Percentiles rank a stretch among this genome's conserved stretches.
These are phyloP conservation scores for Schwanniomyces sp. DNA, from an alignment of 805 yeast species.

Conservation along the genomic window DNA sequence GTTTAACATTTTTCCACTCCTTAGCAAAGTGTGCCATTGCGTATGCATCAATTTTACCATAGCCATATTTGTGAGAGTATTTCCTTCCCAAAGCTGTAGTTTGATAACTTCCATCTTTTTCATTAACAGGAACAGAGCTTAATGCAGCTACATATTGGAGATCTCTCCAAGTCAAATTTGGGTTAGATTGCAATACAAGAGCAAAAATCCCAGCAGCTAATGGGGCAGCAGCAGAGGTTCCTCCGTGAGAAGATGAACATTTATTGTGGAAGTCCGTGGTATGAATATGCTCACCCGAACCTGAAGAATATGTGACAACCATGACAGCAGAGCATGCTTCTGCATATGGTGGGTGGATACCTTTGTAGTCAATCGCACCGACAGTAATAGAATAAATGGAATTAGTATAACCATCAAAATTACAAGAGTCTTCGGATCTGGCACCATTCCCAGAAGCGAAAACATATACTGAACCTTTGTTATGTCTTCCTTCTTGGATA, in stretches of 20 bases:
- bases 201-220: conserved; percentile 96
- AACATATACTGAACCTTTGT: conserved; percentile 85
- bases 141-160: conserved; percentile 79
- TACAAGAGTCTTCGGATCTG: conserved; percentile 79
- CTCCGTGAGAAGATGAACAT: conserved; percentile 83
- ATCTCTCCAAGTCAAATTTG: conserved; percentile 93
- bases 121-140: conserved; percentile 66
- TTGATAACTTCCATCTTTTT: conserved; percentile 75
- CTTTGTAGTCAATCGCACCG: conserved; percentile 87
- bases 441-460: conserved; percentile 98
- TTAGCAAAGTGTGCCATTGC: conserved; percentile 69
- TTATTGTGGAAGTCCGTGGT: conserved; percentile 74
- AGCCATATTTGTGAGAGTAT: conserved; percentile 87
- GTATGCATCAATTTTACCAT: conserved; percentile 87
- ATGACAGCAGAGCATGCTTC: conserved; percentile 94
- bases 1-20: conserved; percentile 82
- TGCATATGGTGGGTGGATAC: conserved; percentile 83
- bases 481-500: conserved; percentile 72
- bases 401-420: conserved; percentile 96
- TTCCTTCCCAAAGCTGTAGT: conserved; percentile 60
- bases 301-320: conserved; percentile 91
- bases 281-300: conserved; percentile 84
- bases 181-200: conserved; percentile 77
- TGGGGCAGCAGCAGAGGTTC: conserved; percentile 99
- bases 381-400: conserved; percentile 93